Percentiles rank a stretch among this genome's conserved stretches.
phyloP scores from a whole-genome alignment of 2,329 filamentous ascomycete species.

The Chlorencoelia australis region DNA sequence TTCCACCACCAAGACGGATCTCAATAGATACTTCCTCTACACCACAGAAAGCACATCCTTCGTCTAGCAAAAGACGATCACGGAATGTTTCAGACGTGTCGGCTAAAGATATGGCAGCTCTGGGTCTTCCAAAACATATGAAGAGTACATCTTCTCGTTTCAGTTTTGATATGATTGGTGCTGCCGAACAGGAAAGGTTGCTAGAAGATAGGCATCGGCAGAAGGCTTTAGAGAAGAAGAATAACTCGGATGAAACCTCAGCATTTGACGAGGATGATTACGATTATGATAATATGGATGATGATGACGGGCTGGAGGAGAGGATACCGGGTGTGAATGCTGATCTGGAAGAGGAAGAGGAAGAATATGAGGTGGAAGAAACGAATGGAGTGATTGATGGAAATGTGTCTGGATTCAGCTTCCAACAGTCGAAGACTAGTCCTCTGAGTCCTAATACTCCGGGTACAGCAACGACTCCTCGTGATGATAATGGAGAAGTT shows the following conservation, averaged over 20 bases:
- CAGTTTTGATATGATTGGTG: conserved; percentile 71
- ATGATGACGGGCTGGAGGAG: conserved; percentile 52
- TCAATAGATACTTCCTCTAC: conserved; percentile 20
- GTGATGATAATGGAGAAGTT: conserved; percentile 42
- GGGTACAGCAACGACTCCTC: conserved; percentile 40
- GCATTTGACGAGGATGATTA: conserved; percentile 45
- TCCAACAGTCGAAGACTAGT: conserved; percentile 35
- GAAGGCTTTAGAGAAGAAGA: conserved; percentile 51
- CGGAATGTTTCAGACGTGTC: conserved; percentile 43
- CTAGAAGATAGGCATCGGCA: conserved; percentile 65
- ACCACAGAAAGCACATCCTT: conserved; percentile 15
- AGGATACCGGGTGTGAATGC: conserved; percentile 48
- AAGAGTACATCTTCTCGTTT: conserved; percentile 72
- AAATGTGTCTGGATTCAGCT: conserved; percentile 22
- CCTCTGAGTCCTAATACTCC: conserved; percentile 41
- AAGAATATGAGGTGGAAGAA: conserved; percentile 30
- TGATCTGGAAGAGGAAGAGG: conserved; percentile 28
- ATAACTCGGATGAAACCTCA: conserved; percentile 24
- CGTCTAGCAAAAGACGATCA: conserved; percentile 29
- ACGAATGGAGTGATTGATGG: conserved; percentile 3
- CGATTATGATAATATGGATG: conserved; percentile 45
- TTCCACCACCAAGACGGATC: conserved; percentile 11
- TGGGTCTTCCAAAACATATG: conserved; percentile 52
- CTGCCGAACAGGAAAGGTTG: conserved; percentile 56
- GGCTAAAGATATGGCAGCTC: conserved; percentile 31